phyloP scores from a whole-genome alignment of 257 asterid species.

The Solanum dulcamara region DNA sequence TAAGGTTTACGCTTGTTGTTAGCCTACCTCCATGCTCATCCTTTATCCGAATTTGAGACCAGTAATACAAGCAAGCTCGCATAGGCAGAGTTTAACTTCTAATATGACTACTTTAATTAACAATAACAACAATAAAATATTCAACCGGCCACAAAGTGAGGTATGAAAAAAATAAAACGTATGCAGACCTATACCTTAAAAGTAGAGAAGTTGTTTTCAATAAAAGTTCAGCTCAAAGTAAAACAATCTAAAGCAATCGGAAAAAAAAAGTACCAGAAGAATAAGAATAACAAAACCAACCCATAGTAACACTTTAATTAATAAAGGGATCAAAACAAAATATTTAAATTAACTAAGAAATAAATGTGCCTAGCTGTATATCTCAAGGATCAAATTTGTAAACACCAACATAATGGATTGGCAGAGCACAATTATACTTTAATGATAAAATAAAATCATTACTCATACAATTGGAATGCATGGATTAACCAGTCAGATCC shows the following conservation, averaged over 20 bases:
- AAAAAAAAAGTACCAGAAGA: background rate
- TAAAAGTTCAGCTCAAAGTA: background rate
- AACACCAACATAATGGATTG: background rate
- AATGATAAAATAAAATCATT: background rate
- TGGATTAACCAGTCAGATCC: conserved; percentile 12
- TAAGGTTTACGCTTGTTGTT: background rate
- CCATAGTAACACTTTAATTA: background rate
- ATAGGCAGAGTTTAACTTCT: background rate
- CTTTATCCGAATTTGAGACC: background rate
- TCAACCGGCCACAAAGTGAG: background rate
- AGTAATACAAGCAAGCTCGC: background rate
- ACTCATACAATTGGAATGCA: background rate
- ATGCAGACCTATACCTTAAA: no score
- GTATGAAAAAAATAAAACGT: background rate
- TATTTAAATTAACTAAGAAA: background rate
- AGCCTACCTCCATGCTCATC: background rate
- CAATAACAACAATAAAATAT: background rate
- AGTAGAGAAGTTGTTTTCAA: background rate
- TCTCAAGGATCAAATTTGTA: background rate
- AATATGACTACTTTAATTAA: background rate
- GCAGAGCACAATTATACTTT: background rate
- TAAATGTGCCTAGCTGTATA: background rate
- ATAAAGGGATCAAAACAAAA: background rate
- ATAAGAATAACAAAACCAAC: background rate
- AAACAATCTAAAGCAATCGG: background rate